phyloP scores from a whole-genome alignment of 208 protist species.

The Angomonas ambiguus region DNA sequence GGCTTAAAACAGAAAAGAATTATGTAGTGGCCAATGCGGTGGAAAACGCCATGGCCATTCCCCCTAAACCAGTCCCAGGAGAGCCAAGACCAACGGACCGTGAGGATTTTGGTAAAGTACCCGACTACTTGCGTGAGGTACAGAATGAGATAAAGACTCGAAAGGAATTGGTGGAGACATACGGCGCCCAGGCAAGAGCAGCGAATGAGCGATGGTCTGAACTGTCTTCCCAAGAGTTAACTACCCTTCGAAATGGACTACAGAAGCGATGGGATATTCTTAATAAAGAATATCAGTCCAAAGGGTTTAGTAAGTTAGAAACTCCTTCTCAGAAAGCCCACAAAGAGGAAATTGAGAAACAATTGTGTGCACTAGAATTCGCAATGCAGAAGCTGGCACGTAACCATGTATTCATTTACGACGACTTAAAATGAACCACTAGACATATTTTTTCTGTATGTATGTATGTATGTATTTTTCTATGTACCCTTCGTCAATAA shows the following conservation, averaged over 20 bases:
- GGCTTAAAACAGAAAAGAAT: constrained; percentile 92
- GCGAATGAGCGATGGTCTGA: constrained; percentile 75
- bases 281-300: constrained; percentile 92
- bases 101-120: constrained; percentile 87
- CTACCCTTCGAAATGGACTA: constrained; percentile 73
- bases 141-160: constrained; percentile 83
- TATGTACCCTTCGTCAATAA: no score
- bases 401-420: constrained; percentile 78
- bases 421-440: constrained; percentile 57
- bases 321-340: constrained; percentile 82
- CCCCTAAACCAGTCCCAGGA: constrained; percentile 56
- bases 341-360: constrained; percentile 75
- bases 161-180: constrained; percentile 39
- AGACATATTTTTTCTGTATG: not conserved
- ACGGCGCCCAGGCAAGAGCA: constrained; percentile 30
- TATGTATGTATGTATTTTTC: constrained; percentile 7
- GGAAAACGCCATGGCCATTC: constrained; percentile 86
- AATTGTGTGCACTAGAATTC: constrained; percentile 83
- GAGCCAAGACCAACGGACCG: constrained; percentile 51
- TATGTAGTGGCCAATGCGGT: constrained; percentile 94
- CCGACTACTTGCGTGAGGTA: constrained; percentile 86
- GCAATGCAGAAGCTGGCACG: constrained; percentile 86
- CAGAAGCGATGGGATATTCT: constrained; percentile 86
- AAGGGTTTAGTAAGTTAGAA: constrained; percentile 88
- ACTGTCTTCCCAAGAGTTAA: constrained; percentile 72